Percentiles rank a stretch among this genome's conserved stretches.
These are phyloP conservation scores for Lactarius evosmus DNA, from an alignment of 768 basidiomycete genomes.

Conservation along the genomic window DNA sequence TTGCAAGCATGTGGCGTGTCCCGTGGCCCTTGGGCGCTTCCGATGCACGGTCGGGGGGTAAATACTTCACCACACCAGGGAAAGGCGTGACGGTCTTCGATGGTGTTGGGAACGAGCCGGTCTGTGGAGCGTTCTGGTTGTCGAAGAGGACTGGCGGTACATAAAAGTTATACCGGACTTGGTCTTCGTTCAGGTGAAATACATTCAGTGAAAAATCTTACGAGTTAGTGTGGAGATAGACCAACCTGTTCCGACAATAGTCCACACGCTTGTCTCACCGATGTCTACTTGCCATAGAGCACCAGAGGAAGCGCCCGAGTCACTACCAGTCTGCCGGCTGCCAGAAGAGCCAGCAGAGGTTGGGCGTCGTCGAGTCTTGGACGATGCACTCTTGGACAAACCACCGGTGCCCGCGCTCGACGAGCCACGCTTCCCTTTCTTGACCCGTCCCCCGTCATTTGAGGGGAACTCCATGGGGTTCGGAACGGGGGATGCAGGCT, in stretches of 20 bases:
- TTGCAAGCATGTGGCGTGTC: slow-evolving; percentile 62
- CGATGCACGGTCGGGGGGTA: slow-evolving; percentile 82
- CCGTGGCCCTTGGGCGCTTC: slow-evolving; percentile 77
- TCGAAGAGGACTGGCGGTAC: slow-evolving; percentile 83
- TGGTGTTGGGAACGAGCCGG: slow-evolving; percentile 72
- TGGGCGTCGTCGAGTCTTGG: slow-evolving; percentile 63
- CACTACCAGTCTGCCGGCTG: slow-evolving; percentile 61
- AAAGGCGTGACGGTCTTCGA: slow-evolving; percentile 82
- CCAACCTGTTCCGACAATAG: slow-evolving; percentile 87
- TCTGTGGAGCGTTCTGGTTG: slow-evolving; percentile 68
- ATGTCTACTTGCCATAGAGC: slow-evolving; percentile 88
- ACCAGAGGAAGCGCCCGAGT: slow-evolving; percentile 68
- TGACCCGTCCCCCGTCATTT: slow-evolving; percentile 82
- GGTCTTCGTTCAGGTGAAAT: slow-evolving; percentile 47
- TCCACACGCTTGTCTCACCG: slow-evolving; percentile 93
- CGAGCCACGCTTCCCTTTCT: slow-evolving; percentile 72
- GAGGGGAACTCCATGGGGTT: slow-evolving; percentile 66
- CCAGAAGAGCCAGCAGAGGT: slow-evolving; percentile 56
- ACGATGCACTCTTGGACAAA: slow-evolving; percentile 50
- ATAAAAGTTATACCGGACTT: slow-evolving; percentile 92
- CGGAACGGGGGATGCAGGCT: slow-evolving; percentile 55
- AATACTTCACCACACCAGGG: slow-evolving; percentile 86
- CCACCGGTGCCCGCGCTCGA: slow-evolving; percentile 70
- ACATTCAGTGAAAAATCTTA: slow-evolving; percentile 15
- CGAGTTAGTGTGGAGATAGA: slow-evolving; percentile 28